Evolutionary conservation across 768 basidiomycete genomes (phyloP).

Genomic region (Leucogyrophana mollusca): DNA sequence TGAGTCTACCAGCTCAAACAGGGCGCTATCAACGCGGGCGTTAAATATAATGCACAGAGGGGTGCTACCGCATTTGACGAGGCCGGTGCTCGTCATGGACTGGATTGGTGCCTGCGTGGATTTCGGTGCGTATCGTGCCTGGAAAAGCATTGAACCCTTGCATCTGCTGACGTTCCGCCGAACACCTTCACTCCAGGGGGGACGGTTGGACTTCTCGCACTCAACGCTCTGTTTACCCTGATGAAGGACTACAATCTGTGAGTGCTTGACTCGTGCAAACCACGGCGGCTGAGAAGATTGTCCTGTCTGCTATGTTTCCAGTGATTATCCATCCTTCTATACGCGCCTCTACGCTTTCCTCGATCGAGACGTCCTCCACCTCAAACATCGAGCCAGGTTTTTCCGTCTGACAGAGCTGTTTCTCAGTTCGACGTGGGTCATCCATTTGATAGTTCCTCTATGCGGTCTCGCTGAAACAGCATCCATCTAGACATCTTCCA

Average conservation of each 20-base stretch:
- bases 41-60: slow-evolving; percentile 81
- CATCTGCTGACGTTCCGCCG: too few relatives aligned
- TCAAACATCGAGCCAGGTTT: slow-evolving; percentile 92
- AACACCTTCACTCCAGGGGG: slow-evolving; percentile 47
- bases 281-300: neutral
- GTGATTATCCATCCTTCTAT: slow-evolving; percentile 97
- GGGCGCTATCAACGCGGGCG: slow-evolving; percentile 49
- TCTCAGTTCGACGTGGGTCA: slow-evolving; percentile 82
- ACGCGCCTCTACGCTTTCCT: slow-evolving; percentile 88
- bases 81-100: slow-evolving; percentile 83
- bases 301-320: slow-evolving; percentile 29
- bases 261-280: slow-evolving; percentile 26
- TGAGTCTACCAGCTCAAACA: slow-evolving; percentile 26
- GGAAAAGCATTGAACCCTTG: too few relatives aligned
- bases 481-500: slow-evolving; percentile 69
- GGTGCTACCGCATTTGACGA: slow-evolving; percentile 79
- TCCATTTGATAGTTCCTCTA: slow-evolving; percentile 1
- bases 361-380: slow-evolving; percentile 83
- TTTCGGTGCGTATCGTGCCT: slow-evolving; percentile 48
- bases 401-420: slow-evolving; percentile 92
- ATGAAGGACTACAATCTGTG: slow-evolving; percentile 94
- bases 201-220: slow-evolving; percentile 78
- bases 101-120: slow-evolving; percentile 88
- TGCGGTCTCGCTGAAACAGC: neutral
- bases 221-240: slow-evolving; percentile 88